These are phyloP conservation scores for Angomonas ambiguus DNA, from an alignment of 208 protist genomes.

Conservation along the genomic window DNA sequence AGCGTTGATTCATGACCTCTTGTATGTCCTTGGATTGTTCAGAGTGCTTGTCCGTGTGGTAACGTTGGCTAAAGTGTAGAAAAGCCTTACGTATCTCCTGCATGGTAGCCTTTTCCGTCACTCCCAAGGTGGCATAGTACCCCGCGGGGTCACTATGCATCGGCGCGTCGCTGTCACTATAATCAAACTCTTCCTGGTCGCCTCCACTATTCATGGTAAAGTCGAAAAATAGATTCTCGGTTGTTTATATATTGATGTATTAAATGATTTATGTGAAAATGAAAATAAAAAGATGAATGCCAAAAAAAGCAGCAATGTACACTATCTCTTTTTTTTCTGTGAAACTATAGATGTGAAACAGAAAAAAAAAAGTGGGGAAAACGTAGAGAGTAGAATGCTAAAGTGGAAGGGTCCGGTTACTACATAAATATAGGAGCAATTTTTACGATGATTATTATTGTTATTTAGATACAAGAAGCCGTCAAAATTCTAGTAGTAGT, in stretches of 20 bases:
- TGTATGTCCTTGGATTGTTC: slow-evolving; percentile 30
- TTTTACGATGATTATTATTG: neutral
- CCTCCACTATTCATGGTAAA: neutral
- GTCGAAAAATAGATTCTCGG: neutral
- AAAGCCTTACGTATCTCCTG: slow-evolving; percentile 73
- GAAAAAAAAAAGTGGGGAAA: too few relatives aligned
- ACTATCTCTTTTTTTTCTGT: too few relatives aligned
- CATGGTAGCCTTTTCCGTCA: slow-evolving; percentile 40
- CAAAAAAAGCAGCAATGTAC: neutral
- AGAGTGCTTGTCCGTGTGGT: slow-evolving; percentile 85
- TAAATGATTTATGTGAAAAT: neutral
- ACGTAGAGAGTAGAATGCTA: too few relatives aligned
- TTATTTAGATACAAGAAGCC: neutral
- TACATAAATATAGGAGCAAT: too few relatives aligned
- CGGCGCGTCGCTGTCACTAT: neutral
- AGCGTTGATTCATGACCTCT: slow-evolving; percentile 71
- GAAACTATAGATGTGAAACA: too few relatives aligned
- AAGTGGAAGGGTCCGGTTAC: too few relatives aligned
- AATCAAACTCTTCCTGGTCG: neutral
- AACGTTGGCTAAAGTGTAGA: slow-evolving; percentile 68
- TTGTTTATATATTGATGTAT: neutral
- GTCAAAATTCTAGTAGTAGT: slow-evolving; percentile 1
- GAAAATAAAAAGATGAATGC: slow-evolving; percentile 12
- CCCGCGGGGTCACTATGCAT: slow-evolving; percentile 43
- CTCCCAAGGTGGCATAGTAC: slow-evolving; percentile 76